Base-by-base conservation (phyloP, 768 basidiomycete species). In the Phylloporus arenicola region DNA sequence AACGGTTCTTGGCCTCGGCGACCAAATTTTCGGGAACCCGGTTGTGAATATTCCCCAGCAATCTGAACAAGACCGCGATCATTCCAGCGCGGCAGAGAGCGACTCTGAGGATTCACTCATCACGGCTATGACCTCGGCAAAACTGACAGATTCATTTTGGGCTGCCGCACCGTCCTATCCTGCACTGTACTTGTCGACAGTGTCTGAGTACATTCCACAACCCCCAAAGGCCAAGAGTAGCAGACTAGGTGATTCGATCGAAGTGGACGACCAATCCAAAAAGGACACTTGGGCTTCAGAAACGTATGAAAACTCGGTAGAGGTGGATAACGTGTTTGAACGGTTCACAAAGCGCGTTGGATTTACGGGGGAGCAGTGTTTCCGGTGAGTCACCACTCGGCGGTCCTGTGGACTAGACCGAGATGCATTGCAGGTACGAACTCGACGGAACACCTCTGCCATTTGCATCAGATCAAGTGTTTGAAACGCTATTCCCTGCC, bases 241-340 rank as follows among this genome's bases (percentile, higher is more conserved):
- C 8, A 54, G 60, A 6, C 68, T 75, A 17, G 72, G 74, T 10
- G 70, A 82, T 33, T 69, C 73, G 20, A 73, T 75, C 24, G 69
- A 70, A 22, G 67, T 62, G 19, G 71, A 71, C 20, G 70, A 73
- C 38, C 75, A 68, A 58, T 69, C 69, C 24, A 69, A 73, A 48
- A 73, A 78, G 50, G 76, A 78, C 56, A 70, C 69, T 14, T 88
- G 84, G 90, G 66, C 73, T 11, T 69, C 79, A 6, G 92, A 95
- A 64, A 72, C 77, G 17, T 95, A 90, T 63, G 92, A 93, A 68
- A 84, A 87, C 61, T 86, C 86, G 13, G 62, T 87, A 43, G 74
- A 86, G 40, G 74, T 89, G 38, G 94, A 97, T 66, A 82, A 83
- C 48, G 80, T 91, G 3, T 97, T 98, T 64, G 86, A 93, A 58